A percentile compares a stretch with the other conserved stretches of the same genome.
Evolutionary conservation across 495 filamentous ascomycete species (phyloP).

Genomic region (Penicillium steckii): DNA sequence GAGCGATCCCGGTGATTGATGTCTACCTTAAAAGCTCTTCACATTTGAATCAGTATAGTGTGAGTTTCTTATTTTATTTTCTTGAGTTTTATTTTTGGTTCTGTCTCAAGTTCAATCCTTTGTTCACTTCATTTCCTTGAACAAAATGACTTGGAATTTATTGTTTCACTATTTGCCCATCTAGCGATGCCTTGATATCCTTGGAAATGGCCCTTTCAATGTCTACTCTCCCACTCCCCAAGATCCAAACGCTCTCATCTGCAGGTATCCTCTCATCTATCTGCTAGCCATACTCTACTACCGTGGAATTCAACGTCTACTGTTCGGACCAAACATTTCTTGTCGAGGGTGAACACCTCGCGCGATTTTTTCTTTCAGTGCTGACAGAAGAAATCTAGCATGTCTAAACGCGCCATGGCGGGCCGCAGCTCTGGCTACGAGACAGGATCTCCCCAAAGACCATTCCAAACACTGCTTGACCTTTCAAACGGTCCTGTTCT

Average conservation of each 20-base stretch:
- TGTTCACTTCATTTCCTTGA: not conserved
- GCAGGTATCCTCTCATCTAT: not conserved
- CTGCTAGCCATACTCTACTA: not conserved
- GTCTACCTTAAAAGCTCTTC: not conserved
- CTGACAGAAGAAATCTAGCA: not conserved
- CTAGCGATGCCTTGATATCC: not conserved
- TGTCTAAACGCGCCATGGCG: slow-evolving; percentile 18
- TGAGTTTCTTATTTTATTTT: not conserved
- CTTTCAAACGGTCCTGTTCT: slow-evolving; percentile 15
- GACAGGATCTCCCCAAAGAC: not conserved
- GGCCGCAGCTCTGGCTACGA: slow-evolving; percentile 2
- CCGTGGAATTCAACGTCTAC: not conserved
- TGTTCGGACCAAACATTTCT: not conserved
- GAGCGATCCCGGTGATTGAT: not conserved
- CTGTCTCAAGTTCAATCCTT: not conserved
- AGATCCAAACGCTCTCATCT: not conserved
- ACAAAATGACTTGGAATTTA: not conserved
- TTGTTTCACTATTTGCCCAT: not conserved
- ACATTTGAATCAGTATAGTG: not conserved
- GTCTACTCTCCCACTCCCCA: not conserved
- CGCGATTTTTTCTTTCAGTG: not conserved
- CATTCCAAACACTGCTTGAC: slow-evolving; percentile 13
- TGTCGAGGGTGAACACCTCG: no score
- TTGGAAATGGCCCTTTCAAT: not conserved
- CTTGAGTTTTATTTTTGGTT: not conserved